Evolutionary conservation across 345 rosid species (phyloP), one percentile per base, ranked within the genome.

Genomic region (Noccaea bulbosa): DNA sequence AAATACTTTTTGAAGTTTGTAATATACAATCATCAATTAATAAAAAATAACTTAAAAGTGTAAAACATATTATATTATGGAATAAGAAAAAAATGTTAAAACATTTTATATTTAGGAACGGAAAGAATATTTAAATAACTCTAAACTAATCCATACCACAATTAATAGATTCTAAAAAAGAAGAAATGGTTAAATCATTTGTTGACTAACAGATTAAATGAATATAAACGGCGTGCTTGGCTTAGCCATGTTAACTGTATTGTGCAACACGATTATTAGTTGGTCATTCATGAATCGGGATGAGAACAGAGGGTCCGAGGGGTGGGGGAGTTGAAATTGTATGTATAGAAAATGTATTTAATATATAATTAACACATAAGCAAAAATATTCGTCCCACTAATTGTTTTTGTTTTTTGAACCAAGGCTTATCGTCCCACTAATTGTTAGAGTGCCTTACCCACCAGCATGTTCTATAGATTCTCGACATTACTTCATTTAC

Each of bases 391-490:
- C 55, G 8, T 65, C 34, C 50, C 50, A 71, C 40, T 46, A 64
- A 64, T 63, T 11, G 22, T 72, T 54, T n/a, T n/a, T n/a, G n/a
- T n/a, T n/a, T n/a, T n/a, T n/a, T n/a, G n/a, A n/a, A n/a, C n/a
- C n/a, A n/a, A n/a, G n/a, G n/a, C n/a, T n/a, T n/a, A n/a, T 54
- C 55, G 8, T 65, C 34, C 50, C 50, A 71, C 40, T 46, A 64
- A 64, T 63, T 11, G 22, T 72, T 54, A 35, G 76, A 55, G 50
- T 64, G 70, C 70, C 76, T 55, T 65, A 39, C 71, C 71, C 51
- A 65, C 77, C 66, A 65, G 60, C 77, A 73, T 73, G 77, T 55
- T 72, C 43, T 14, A 38, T 16, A 47, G 58, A 65, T 41, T 56
- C 65, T 49, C 14, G 17, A 65, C 77, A 63, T 16, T 39, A 43